These are phyloP conservation scores for Cyclanthera cordifolia DNA, from an alignment of 306 rosid genomes.

Conservation along the genomic window DNA sequence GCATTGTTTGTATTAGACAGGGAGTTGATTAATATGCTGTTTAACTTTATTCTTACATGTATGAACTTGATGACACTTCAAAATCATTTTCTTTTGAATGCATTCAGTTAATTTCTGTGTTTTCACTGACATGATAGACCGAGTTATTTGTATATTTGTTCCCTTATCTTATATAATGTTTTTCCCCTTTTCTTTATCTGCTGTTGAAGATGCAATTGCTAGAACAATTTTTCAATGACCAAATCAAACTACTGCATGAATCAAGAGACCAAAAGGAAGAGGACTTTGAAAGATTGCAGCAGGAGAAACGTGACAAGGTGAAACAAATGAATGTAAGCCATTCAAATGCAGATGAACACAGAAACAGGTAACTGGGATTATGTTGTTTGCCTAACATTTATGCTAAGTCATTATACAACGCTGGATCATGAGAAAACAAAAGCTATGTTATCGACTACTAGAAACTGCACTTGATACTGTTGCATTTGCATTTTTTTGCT, in stretches of 20 bases:
- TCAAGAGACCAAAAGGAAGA: conserved; percentile 48
- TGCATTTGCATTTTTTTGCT: conserved; percentile 12
- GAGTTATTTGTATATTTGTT: background rate
- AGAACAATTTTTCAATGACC: conserved; percentile 58
- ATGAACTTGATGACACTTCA: background rate
- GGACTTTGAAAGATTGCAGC: conserved; percentile 63
- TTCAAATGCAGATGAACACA: conserved; percentile 31
- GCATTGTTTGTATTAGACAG: background rate
- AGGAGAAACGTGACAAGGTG: conserved; percentile 63
- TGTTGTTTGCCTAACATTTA: background rate
- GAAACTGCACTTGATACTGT: background rate
- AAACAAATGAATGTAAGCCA: conserved; percentile 32
- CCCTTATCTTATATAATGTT: conserved; percentile 6
- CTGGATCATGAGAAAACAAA: background rate
- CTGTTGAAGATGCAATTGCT: conserved; percentile 47
- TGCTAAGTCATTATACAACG: background rate
- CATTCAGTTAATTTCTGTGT: background rate
- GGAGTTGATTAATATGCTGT: background rate
- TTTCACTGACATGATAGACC: background rate
- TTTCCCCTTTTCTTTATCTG: background rate
- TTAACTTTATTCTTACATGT: background rate
- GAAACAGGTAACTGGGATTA: conserved; percentile 31
- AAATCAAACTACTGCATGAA: conserved; percentile 37
- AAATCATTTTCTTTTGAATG: background rate
- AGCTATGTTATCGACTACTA: background rate